These are phyloP conservation scores for Cystobasidium onofrii DNA, from an alignment of 768 basidiomycete genomes.

Conservation along the genomic window DNA sequence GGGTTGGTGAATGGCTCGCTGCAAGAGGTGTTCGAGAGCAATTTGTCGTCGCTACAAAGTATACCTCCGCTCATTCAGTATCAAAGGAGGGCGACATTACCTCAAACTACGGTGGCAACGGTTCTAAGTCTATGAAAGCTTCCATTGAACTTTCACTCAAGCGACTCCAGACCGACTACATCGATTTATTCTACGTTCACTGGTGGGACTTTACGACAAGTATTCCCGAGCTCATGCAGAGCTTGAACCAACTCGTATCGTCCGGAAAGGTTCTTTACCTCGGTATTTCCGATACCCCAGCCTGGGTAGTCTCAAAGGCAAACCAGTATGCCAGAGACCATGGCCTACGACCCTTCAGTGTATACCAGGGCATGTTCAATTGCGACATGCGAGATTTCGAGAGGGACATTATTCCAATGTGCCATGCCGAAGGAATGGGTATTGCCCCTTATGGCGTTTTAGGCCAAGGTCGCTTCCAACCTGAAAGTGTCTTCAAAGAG, in stretches of 20 bases:
- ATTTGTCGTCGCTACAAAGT: conserved; percentile 45
- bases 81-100: conserved; percentile 5
- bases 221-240: conserved; percentile 56
- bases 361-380: conserved; percentile 51
- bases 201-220: conserved; percentile 45
- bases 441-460: conserved; percentile 26
- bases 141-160: conserved; percentile 50
- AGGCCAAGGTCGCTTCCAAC: conserved; percentile 20
- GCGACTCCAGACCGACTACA: conserved; percentile 57
- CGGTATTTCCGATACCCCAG: conserved; percentile 53
- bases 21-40: conserved; percentile 49
- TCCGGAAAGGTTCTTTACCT: conserved; percentile 54
- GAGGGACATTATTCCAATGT: conserved; percentile 51
- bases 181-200: conserved; percentile 45
- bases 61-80: not conserved
- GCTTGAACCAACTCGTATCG: conserved; percentile 52
- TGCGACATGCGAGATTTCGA: conserved; percentile 50
- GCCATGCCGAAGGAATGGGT: conserved; percentile 16
- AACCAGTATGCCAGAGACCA: conserved; percentile 54
- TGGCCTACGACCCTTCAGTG: conserved; percentile 52
- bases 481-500: conserved; percentile 26
- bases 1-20: conserved; percentile 54
- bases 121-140: conserved; percentile 48
- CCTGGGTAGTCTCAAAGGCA: conserved; percentile 52
- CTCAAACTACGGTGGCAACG: conserved; percentile 51